Evolutionary conservation across 768 basidiomycete genomes (phyloP), one percentile per base, ranked within the genome.

Genomic region (Trametes cinnabarina): DNA sequence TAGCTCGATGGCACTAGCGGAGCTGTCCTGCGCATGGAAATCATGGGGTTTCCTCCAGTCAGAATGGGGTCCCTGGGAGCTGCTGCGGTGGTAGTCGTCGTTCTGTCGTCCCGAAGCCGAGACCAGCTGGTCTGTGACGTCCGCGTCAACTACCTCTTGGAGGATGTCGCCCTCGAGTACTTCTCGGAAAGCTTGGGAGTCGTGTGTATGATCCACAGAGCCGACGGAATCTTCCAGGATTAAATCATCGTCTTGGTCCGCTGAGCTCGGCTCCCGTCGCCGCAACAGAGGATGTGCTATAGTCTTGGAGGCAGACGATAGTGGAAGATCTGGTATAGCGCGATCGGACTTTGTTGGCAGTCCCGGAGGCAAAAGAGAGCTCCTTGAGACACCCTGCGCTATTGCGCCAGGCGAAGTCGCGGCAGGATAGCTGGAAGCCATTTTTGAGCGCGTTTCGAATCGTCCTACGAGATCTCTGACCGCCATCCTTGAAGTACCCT

Each of bases 401-500:
- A 20, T 55, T 7, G 56, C 5, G 14, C 26, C 1, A 26, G 19
- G 28, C 7, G 35, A 15, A 5, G 25, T 23, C 37, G 51, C 47
- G 28, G 48, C 19, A n/a, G 50, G 22, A 22, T 40, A 39, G 37
- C 20, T 19, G 47, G 56, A n/a, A 12, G 42, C 9, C 12, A 43
- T 19, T 26, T 22, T 42, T 1, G 64, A 37, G 7, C 61, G 60
- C 22, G 64, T 55, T 53, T 73, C 72, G 50, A 59, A 72, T 12
- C 60, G 49, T 10, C 61, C 63, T 34, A 71, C 69, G 35, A 73
- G 48, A 23, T 68, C 68, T 54, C 69, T 67, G 55, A 73, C 71
- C 2, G 70, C 55, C 70, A 73, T 73, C 3, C 32, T 19, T 26
- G n/a, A n/a, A n/a, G n/a, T n/a, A n/a, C n/a, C n/a, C n/a, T 22